Base-by-base conservation (phyloP, 2,329 filamentous ascomycete species). In the Ambrosiella xylebori region DNA sequence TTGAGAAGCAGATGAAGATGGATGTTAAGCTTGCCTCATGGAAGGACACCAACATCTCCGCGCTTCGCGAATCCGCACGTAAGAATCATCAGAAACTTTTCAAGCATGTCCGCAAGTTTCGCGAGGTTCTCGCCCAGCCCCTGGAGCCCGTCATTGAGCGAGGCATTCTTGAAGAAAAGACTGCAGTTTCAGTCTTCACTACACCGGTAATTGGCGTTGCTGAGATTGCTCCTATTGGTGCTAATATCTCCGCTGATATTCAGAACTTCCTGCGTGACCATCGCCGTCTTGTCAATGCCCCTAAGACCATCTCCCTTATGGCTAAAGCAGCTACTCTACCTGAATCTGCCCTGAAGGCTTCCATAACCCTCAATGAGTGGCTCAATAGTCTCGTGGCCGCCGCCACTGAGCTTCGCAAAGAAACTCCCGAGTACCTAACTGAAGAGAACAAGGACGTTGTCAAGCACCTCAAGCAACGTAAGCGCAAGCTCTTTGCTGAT, bases 31-130 rank as follows among this genome's bases (percentile, higher is more conserved):
- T 98, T 64, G 89, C 90, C 7, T 96, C 89, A 69, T 98, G 94
- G 94, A 96, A 95, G 68, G 93, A 98, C 64, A 95, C 88, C 19
- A 98, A 97, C 65, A 94, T 98, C 61, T 84, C 85, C 53, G 87
- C 88, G 0, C 73, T 98, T 13, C 81, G 84, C 63, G 89, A 96
- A 66, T 97, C 91, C 68, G 89, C 93, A 1, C 84, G 85, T 64
- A 85, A 84, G 61, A 96, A 90, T 17, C 93, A 98, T 66, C 81
- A 85, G 65, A 96, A 95, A 69, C 78, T 98, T 1, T 95, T 95
- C 72, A 87, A 87, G 64, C 75, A 95, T 40, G 86, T 98, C 50
- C 80, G 88, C 58, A 97, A 96, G 71, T 98, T 95, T 71, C 82
- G 93, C 47, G 77, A 77, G 15, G 71, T 94, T 9, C 76, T 98